Evolutionary conservation across 169 alveolate genomes (phyloP).

Genomic region (Besnoitia besnoiti): DNA sequence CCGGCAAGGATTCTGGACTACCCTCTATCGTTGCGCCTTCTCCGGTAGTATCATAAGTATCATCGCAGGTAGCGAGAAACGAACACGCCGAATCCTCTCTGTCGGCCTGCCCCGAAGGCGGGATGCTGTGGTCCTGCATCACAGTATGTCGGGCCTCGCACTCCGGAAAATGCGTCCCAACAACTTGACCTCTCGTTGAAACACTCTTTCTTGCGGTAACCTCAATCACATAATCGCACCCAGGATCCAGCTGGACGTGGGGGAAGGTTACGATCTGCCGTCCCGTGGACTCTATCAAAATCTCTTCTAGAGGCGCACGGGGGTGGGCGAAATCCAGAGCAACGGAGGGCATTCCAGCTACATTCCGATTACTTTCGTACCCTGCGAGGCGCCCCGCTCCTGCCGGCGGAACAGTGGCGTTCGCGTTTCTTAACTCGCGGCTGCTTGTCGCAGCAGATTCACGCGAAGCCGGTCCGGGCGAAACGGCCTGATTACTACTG

Average conservation of each 20-base stretch:
- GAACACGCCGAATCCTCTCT: background rate
- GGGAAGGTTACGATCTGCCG: background rate
- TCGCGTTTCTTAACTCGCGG: background rate
- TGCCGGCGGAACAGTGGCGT: background rate
- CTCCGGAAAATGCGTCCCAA: no score
- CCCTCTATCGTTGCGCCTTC: no score
- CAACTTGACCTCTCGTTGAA: no score
- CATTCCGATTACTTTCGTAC: background rate
- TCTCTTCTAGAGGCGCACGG: background rate
- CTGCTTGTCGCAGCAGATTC: background rate
- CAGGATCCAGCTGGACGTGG: slow-evolving; percentile 7
- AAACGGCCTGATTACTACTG: background rate
- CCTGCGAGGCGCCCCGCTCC: background rate
- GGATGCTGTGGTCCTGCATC: no score
- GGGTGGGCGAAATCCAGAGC: background rate
- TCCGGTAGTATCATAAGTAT: no score
- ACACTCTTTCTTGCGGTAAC: slow-evolving; percentile 20
- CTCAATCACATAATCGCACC: background rate
- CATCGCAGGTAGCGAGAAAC: no score
- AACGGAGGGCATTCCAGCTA: background rate
- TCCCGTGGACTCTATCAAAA: background rate
- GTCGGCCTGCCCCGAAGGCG: background rate
- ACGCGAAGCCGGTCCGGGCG: background rate
- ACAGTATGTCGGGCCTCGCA: no score
- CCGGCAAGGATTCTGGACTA: background rate